Base-by-base conservation (phyloP, 305 asterid species). In the Stenogyne calaminthoides region DNA sequence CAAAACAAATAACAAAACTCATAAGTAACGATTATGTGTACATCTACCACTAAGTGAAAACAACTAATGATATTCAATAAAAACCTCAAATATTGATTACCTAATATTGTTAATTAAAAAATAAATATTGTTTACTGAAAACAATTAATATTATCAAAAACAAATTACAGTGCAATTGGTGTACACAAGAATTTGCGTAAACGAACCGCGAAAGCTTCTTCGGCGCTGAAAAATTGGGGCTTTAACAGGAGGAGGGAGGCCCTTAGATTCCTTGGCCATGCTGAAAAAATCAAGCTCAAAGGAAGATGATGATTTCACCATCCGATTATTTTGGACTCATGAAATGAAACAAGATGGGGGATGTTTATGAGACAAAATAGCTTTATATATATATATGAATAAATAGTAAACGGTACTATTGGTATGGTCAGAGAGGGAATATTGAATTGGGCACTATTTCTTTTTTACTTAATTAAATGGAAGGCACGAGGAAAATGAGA, bases 181-280 rank as follows among this genome's bases (percentile, higher is more conserved):
- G 29, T 2, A 2, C 2, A 25, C 2, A 22, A 22, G 25, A 22
- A 22, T 22, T 22, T 22, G 25, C 0, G 11, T 4, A 64, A 9
- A 65, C 68, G 7, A 46, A 86, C 91, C 91, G 36, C 88, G 88
- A 70, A 85, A 87, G 80, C 88, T 87, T 76, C 84, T 62, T 51
- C 78, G 19, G 39, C 89, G 83, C 19, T 84, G 72, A 11, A 79
- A 77, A 16, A 57, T 20, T 44, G 75, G 67, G 27, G 79, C 63
- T 9, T 47, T 22, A 32, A 32, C 8, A 71, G 68, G 47, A 3
- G 74, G 64, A 49, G 72, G 65, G 40, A 61, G 70, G 10, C 52
- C 39, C 7, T 40, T 39, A 5, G 56, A 16, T 37, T 79, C 80
- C 32, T 77, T 82, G 70, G 71, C 82, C 84, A 67, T 66, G 73